Evolutionary conservation across 352 stramenopile species (phyloP), one percentile per base, ranked within the genome.

Genomic region (Phytophthora pluvialis): DNA sequence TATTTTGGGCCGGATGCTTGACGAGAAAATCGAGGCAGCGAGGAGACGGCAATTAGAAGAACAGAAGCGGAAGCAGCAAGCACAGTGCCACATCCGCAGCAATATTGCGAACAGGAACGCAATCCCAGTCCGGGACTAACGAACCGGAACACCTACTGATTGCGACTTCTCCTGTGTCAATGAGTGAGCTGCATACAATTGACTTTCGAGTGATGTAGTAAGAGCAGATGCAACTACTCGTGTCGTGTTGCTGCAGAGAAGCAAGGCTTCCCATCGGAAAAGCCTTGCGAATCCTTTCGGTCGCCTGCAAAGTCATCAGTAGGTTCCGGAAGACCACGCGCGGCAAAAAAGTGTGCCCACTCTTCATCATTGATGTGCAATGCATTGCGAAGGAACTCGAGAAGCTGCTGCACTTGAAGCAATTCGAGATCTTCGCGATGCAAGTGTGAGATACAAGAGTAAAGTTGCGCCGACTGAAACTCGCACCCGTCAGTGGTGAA

Each of bases 1-100:
- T 39, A 75, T 93, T 47, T 67, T 95, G 15, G 70, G 77, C 1
- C 75, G 81, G 15, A 53, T 93, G 45, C 69, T 95, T 45, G 86
- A 95, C 47, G 81, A 90, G 29, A 76, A 85, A 56, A 71, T 93
- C 15, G 76, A 81, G 13, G 66, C 72, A 47, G 67, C 52, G 10
- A 63, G 64, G 21, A 48, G 65, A 58, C 57, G 49, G 16, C 72
- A 70, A 45, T 32, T 70, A 59, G 56, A 78, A 38, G 59, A 73
- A 28, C 50, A 49, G 33, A 66, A 61, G 32, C 44, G 18, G 36
- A 67, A 64, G 47, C 59, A 70, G 32, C 47, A 55, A 33, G 44
- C 42, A 18, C 52, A 69, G 39, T 63, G 57, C 12, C 26, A 47
- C 15, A 47, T 32, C 32, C 21, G 25, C 42, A 52, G 21, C 48